Conservation (phyloP, 2,329 filamentous ascomycete genomes). For the Fusarium redolens region DNA sequence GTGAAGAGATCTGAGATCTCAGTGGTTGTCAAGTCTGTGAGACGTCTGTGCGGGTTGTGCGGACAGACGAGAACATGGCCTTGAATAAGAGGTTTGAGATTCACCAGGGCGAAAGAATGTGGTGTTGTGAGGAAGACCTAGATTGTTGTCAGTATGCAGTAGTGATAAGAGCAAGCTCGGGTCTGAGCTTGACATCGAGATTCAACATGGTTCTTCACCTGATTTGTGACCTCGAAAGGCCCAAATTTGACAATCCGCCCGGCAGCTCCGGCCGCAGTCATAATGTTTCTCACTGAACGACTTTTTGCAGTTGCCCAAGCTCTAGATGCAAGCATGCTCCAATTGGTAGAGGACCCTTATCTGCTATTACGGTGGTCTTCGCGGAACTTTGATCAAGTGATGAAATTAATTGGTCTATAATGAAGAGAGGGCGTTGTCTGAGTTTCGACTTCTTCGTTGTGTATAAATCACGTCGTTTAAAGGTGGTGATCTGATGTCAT, state of each 20-base stretch:
- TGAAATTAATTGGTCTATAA: background rate
- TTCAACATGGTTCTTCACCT: slow-evolving; percentile 60
- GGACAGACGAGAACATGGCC: slow-evolving; percentile 95
- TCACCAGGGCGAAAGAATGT: slow-evolving; percentile 88
- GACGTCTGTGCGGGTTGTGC: slow-evolving; percentile 72
- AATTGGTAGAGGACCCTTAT: background rate
- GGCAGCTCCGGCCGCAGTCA: slow-evolving; percentile 46
- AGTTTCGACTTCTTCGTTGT: background rate
- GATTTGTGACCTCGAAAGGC: slow-evolving; percentile 78
- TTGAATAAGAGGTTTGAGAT: slow-evolving; percentile 92
- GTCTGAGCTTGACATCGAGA: background rate
- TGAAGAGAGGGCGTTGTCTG: background rate
- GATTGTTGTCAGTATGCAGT: background rate
- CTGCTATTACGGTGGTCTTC: background rate
- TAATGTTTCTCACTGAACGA: slow-evolving; percentile 39
- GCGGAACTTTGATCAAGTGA: background rate
- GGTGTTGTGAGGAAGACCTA: slow-evolving; percentile 89
- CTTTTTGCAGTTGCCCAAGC: slow-evolving; percentile 21
- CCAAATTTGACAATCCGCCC: slow-evolving; percentile 71
- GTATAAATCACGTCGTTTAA: slow-evolving; percentile 6
- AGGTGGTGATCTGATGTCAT: slow-evolving; percentile 42
- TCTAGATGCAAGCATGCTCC: slow-evolving; percentile 39
- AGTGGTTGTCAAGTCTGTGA: slow-evolving; percentile 76
- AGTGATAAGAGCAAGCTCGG: background rate
- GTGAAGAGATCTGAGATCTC: slow-evolving; percentile 87